Evolutionary conservation across 306 rosid genomes (phyloP).

Genomic region (Casuarina equisetifolia): DNA sequence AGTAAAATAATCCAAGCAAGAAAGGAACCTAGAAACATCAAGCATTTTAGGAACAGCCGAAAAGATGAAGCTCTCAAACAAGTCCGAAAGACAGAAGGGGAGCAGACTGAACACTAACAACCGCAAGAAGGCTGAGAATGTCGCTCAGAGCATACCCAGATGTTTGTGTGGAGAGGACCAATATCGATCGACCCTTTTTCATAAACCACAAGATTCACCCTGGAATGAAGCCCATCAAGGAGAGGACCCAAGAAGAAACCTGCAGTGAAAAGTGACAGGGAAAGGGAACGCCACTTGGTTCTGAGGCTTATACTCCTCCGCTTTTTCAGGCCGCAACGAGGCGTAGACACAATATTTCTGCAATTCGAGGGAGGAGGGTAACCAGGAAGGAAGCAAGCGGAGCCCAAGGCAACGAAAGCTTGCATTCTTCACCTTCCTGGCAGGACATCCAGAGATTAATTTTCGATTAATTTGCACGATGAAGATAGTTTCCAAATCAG

Average conservation of each 20-base stretch:
- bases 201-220: constrained; percentile 73
- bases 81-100: neutral
- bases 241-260: constrained; percentile 77
- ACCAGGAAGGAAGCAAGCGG: constrained; percentile 29
- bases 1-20: constrained; percentile 74
- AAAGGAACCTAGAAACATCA: constrained; percentile 57
- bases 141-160: constrained; percentile 42
- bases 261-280: constrained; percentile 59
- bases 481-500: neutral
- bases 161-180: constrained; percentile 64
- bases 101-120: too few relatives aligned
- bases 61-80: neutral
- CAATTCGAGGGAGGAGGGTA: constrained; percentile 20
- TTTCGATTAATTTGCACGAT: neutral
- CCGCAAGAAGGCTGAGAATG: neutral
- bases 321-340: constrained; percentile 39
- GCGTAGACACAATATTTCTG: constrained; percentile 23
- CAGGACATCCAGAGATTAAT: neutral
- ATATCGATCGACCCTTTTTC: constrained; percentile 47
- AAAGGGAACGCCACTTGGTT: constrained; percentile 56
- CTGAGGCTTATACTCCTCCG: constrained; percentile 25
- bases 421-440: constrained; percentile 41
- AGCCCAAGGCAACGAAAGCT: constrained; percentile 31
- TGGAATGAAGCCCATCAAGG: constrained; percentile 80
- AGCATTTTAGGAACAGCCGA: neutral